These are phyloP conservation scores for Tuber aestivum DNA, from an alignment of 495 filamentous ascomycete genomes.

Conservation along the genomic window DNA sequence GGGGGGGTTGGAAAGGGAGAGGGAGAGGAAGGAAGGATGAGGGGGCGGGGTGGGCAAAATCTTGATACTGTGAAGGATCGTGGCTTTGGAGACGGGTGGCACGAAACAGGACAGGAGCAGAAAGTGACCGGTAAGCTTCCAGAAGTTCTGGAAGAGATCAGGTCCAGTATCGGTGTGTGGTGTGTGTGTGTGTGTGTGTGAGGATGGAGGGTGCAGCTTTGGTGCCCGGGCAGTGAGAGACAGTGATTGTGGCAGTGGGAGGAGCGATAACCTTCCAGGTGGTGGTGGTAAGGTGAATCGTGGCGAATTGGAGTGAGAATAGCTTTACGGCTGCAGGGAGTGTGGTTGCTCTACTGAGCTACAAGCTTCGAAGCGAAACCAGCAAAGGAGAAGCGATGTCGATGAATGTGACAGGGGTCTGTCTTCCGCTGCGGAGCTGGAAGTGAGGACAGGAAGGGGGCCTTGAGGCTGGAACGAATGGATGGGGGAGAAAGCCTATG, in stretches of 20 bases:
- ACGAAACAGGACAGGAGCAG: constrained; percentile 32
- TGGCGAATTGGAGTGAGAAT: not conserved
- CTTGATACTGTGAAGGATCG: constrained; percentile 13
- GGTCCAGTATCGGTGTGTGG: not conserved
- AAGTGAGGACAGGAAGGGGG: not conserved
- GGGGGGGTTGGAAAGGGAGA: constrained; percentile 7
- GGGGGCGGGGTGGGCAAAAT: constrained; percentile 20
- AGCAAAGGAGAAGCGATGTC: not conserved
- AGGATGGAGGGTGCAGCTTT: not conserved
- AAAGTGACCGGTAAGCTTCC: constrained; percentile 28
- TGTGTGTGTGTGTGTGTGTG: too few relatives aligned
- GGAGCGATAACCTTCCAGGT: not conserved
- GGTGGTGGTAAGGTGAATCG: not conserved
- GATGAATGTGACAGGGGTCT: not conserved
- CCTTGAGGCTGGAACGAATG: not conserved
- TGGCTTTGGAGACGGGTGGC: constrained; percentile 19
- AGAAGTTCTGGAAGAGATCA: constrained; percentile 39
- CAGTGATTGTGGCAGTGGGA: not conserved
- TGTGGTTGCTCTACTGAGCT: not conserved
- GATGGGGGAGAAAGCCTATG: not conserved
- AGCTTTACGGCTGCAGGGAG: not conserved
- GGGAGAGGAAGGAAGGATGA: constrained; percentile 16
- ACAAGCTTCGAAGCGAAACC: not conserved
- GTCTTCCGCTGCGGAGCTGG: not conserved
- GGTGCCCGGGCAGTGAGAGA: not conserved